These are phyloP conservation scores for Dendrobium catenatum DNA, from an alignment of 106 monocot genomes.

Conservation along the genomic window DNA sequence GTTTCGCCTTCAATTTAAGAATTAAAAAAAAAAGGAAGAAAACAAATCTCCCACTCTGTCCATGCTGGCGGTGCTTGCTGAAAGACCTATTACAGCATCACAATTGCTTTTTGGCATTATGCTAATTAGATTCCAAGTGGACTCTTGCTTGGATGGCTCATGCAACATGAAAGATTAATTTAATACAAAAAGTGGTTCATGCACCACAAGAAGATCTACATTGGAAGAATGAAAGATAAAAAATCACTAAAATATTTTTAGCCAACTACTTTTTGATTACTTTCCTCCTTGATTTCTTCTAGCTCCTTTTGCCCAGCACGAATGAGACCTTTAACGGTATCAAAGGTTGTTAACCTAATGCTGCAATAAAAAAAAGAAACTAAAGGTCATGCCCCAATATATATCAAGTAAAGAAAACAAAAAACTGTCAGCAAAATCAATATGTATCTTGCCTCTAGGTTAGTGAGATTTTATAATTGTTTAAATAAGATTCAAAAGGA, in stretches of 20 bases:
- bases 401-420: background rate
- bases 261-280: constrained; percentile 19
- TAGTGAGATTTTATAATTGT: too few species aligned
- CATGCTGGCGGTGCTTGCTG: background rate
- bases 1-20: too few species aligned
- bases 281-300: constrained; percentile 33
- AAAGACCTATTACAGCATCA: background rate
- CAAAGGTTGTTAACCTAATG: constrained; percentile 85
- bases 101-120: background rate
- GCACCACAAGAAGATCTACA: background rate
- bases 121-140: background rate
- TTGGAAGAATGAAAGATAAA: background rate
- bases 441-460: too few species aligned
- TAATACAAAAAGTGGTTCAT: background rate
- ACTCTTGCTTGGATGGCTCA: background rate
- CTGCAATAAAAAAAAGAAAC: constrained; percentile 28
- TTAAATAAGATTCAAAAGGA: too few species aligned
- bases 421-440: background rate
- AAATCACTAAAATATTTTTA: constrained; percentile 11
- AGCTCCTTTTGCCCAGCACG: constrained; percentile 43
- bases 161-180: background rate
- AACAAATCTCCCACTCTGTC: background rate
- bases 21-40: too few species aligned
- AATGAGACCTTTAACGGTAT: constrained; percentile 55
- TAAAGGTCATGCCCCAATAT: background rate